Evolutionary conservation across 1,284 basidiomycete species (phyloP).

Genomic region (Pisolithus thermaeus): DNA sequence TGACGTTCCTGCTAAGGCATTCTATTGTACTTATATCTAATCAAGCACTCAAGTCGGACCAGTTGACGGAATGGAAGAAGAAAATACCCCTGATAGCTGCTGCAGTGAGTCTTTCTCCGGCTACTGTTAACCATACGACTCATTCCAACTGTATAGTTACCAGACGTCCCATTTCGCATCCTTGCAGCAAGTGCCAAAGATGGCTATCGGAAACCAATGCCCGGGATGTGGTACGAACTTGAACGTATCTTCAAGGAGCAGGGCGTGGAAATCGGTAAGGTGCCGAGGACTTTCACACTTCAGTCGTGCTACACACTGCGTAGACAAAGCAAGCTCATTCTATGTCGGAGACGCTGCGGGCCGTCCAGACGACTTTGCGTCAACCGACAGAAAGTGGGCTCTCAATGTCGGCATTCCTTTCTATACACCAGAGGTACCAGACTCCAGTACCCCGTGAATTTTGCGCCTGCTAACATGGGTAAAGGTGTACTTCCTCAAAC

Average conservation of each 20-base stretch:
- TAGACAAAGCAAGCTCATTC: slow-evolving; percentile 65
- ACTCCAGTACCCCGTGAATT: background rate
- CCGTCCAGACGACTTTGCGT: slow-evolving; percentile 64
- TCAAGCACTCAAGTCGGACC: slow-evolving; percentile 53
- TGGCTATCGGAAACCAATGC: slow-evolving; percentile 82
- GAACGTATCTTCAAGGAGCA: slow-evolving; percentile 54
- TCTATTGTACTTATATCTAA: slow-evolving; percentile 79
- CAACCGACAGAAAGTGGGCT: slow-evolving; percentile 84
- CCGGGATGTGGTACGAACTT: slow-evolving; percentile 80
- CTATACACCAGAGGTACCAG: slow-evolving; percentile 55
- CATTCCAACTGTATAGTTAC: slow-evolving; percentile 41
- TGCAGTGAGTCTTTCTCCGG: slow-evolving; percentile 43
- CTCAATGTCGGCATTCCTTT: slow-evolving; percentile 70
- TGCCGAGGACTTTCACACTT: background rate
- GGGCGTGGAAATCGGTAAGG: slow-evolving; percentile 61
- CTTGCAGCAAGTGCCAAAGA: slow-evolving; percentile 78
- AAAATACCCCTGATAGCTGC: slow-evolving; percentile 69
- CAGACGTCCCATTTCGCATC: slow-evolving; percentile 71
- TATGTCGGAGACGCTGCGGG: slow-evolving; percentile 93
- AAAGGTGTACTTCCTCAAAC: slow-evolving; percentile 76
- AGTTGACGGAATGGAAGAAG: slow-evolving; percentile 61
- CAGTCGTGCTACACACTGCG: background rate
- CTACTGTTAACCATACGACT: background rate
- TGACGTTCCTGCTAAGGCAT: slow-evolving; percentile 41
- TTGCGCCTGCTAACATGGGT: slow-evolving; percentile 4